Evolutionary conservation across 768 basidiomycete genomes (phyloP), one percentile per base, ranked within the genome.

Genomic region (Phylloporus rhodoxanthus): DNA sequence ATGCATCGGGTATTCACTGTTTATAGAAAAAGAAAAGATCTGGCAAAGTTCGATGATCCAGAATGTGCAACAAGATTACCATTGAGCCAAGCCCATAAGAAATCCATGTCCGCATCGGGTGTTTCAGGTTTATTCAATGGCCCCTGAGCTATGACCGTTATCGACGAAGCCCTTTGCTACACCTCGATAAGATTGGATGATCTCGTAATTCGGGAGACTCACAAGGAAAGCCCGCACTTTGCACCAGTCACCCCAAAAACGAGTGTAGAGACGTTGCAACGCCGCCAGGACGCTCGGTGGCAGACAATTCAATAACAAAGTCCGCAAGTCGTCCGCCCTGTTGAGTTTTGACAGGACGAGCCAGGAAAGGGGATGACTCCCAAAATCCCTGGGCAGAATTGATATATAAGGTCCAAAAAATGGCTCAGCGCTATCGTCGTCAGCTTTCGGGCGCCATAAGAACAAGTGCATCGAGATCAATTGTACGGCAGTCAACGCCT

Each of bases 1-100:
- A 97, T 80, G 63, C 87, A 92, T 42, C 95, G 82, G 5, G 94
- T 97, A 65, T 98, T 98, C 50, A 96, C 91, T 92, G 58, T 55
- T 43, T 28, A 26, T 19, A 15, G 30, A 26, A 19, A 20, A 17
- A 42, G n/a, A 47, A 50, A 43, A 45, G 6, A 23, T 43, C 42
- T 37, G 40, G 10, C 41, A 45, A 29, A 33, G 50, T 47, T 29
- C 26, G 42, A n/a, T n/a, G n/a, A n/a, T n/a, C 15, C 26, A 38
- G 9, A 43, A 58, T 23, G 51, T 21, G 11, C 50, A 29, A n/a
- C 29, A 42, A 47, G 43, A 34, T 51, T 56, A 88, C 93, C 91
- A 61, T 84, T 94, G 9, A 97, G 75, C 93, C 94, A 98, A 1
- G 80, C 91, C 91, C 94, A 96, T 3, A 90, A 64, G 56, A 81